Percentiles rank a stretch among this genome's conserved stretches.
These are phyloP conservation scores for Lentinus polychrous DNA, from an alignment of 1,284 basidiomycete species.

Conservation along the genomic window DNA sequence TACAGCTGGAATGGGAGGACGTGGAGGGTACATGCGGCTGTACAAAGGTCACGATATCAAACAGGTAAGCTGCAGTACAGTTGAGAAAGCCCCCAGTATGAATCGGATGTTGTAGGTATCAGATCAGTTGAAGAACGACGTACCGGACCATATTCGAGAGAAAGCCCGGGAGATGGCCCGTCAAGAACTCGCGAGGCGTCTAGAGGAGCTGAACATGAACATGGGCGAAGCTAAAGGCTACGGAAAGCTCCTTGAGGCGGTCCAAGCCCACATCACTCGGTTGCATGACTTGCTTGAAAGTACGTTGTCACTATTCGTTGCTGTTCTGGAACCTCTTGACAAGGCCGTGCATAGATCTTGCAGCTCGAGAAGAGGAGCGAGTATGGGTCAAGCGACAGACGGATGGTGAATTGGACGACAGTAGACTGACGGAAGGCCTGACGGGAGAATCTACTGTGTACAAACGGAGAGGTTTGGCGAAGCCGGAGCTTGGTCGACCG, in stretches of 20 bases:
- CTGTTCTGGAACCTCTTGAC: background rate
- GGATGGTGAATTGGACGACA: slow-evolving; percentile 63
- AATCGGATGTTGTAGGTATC: too few species aligned
- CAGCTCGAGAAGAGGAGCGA: slow-evolving; percentile 60
- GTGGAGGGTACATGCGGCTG: slow-evolving; percentile 60
- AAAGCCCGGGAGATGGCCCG: slow-evolving; percentile 59
- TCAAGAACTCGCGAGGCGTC: slow-evolving; percentile 47
- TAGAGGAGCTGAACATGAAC: slow-evolving; percentile 59
- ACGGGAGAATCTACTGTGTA: slow-evolving; percentile 64
- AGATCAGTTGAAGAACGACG: slow-evolving; percentile 46
- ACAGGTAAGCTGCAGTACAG: slow-evolving; percentile 32
- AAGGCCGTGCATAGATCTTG: slow-evolving; percentile 38
- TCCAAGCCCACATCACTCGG: slow-evolving; percentile 51
- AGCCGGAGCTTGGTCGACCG: slow-evolving; percentile 57
- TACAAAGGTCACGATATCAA: slow-evolving; percentile 59
- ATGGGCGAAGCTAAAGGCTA: slow-evolving; percentile 49
- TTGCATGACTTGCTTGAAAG: slow-evolving; percentile 55
- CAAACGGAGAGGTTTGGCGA: slow-evolving; percentile 61
- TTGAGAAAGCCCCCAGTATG: too few species aligned
- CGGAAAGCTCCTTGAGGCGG: slow-evolving; percentile 41
- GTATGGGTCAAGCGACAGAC: slow-evolving; percentile 66
- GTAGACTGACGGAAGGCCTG: slow-evolving; percentile 55
- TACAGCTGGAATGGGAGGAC: slow-evolving; percentile 57
- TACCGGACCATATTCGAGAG: slow-evolving; percentile 54
- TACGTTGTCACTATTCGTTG: slow-evolving; percentile 23